phyloP scores from a whole-genome alignment of 2,329 filamentous ascomycete genomes.

The Septoria petroselini region DNA sequence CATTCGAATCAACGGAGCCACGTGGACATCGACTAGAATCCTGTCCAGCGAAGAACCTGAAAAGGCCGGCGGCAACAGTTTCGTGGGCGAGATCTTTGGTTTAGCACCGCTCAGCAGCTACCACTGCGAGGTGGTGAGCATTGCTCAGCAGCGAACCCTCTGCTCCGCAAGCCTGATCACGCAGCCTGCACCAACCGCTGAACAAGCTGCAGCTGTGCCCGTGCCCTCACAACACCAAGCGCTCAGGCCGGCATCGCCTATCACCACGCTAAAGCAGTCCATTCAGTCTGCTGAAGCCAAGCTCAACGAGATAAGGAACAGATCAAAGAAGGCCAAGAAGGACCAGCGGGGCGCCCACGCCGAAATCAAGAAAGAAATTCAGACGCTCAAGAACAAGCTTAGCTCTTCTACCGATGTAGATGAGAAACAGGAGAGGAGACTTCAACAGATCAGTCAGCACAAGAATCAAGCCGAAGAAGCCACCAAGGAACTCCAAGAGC shows the following conservation, averaged over 20 bases:
- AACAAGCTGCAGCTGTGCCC: constrained; percentile 52
- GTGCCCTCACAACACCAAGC: constrained; percentile 60
- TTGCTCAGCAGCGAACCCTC: constrained; percentile 61
- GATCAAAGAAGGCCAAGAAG: constrained; percentile 68
- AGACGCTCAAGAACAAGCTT: constrained; percentile 63
- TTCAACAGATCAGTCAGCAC: constrained; percentile 70
- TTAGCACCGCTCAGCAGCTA: constrained; percentile 72
- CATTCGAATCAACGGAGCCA: constrained; percentile 72
- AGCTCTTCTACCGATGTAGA: constrained; percentile 67
- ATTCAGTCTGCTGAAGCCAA: constrained; percentile 70
- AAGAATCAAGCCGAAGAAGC: constrained; percentile 68
- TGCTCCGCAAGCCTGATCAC: constrained; percentile 72
- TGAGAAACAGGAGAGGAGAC: constrained; percentile 71
- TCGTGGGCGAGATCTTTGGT: constrained; percentile 67
- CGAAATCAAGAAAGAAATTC: constrained; percentile 68
- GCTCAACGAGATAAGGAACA: constrained; percentile 65
- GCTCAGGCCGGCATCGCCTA: constrained; percentile 70
- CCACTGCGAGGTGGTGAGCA: constrained; percentile 72
- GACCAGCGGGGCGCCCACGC: constrained; percentile 70
- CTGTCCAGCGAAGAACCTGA: constrained; percentile 40
- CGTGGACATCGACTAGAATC: constrained; percentile 76
- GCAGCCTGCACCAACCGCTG: constrained; percentile 56
- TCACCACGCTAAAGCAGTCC: constrained; percentile 71
- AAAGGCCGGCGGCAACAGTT: constrained; percentile 50
- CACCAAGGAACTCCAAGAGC: constrained; percentile 52